These are phyloP conservation scores for Phyllostachys edulis DNA, from an alignment of 176 grass and related monocot species.

Conservation along the genomic window DNA sequence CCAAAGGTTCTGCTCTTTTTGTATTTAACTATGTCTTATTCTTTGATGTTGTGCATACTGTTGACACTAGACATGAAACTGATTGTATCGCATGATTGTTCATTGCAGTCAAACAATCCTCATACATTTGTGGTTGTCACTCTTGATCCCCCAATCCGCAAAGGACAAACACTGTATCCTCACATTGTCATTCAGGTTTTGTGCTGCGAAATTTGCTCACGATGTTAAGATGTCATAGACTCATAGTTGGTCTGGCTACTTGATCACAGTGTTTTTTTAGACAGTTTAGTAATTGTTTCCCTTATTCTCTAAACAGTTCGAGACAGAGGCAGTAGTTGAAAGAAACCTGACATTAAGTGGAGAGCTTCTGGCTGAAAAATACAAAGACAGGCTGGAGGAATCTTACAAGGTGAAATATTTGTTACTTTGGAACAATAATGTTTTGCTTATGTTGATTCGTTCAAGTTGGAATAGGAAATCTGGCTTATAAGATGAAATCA, in stretches of 20 bases:
- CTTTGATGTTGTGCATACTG: constrained; percentile 7
- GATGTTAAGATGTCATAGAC: background rate
- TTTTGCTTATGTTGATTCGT: constrained; percentile 27
- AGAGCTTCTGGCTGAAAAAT: constrained; percentile 73
- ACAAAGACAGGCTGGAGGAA: constrained; percentile 73
- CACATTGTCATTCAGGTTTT: constrained; percentile 99
- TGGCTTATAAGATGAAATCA: constrained; percentile 10
- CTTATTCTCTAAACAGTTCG: constrained; percentile 67
- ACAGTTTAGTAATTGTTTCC: constrained; percentile 22
- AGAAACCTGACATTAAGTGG: constrained; percentile 65
- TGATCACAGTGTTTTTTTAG: background rate
- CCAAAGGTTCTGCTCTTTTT: constrained; percentile 71
- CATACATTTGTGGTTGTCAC: constrained; percentile 94
- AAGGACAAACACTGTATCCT: constrained; percentile 96
- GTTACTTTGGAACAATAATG: constrained; percentile 23
- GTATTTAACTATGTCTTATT: background rate
- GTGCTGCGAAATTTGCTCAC: constrained; percentile 9
- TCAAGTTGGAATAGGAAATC: background rate
- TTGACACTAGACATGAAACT: constrained; percentile 29
- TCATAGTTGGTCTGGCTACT: background rate
- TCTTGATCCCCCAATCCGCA: constrained; percentile 97
- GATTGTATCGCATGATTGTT: constrained; percentile 18
- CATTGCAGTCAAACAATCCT: constrained; percentile 90
- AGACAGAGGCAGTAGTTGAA: constrained; percentile 74
- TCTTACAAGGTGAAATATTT: constrained; percentile 83